These are phyloP conservation scores for Podaxis sp. DNA, from an alignment of 768 basidiomycete genomes.

Conservation along the genomic window DNA sequence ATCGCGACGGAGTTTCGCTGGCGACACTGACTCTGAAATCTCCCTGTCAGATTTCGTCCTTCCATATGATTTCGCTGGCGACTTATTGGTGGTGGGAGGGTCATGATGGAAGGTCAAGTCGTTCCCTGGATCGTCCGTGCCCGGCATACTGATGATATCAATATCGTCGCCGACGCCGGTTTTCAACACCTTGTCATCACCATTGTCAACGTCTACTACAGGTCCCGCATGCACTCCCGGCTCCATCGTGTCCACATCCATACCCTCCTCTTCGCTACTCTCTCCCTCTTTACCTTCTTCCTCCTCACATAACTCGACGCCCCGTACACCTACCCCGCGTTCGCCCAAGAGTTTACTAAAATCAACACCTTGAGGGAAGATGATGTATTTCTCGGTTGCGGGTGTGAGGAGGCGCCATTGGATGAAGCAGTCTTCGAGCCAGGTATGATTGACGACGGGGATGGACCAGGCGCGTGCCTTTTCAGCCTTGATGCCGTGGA, in stretches of 20 bases:
- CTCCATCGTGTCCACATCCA: conserved; percentile 1
- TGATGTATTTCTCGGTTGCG: conserved; percentile 64
- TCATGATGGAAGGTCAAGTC: neutral
- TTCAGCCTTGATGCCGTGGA: conserved; percentile 58
- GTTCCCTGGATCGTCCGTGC: neutral
- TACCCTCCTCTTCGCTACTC: conserved; percentile 12
- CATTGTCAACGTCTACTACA: neutral
- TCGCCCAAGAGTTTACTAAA: conserved; percentile 50
- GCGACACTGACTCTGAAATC: conserved; percentile 4
- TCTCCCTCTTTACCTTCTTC: conserved; percentile 23
- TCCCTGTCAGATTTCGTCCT: conserved; percentile 14
- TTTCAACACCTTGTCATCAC: neutral
- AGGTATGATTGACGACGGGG: conserved; percentile 84
- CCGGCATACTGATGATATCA: conserved; percentile 13
- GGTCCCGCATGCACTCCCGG: neutral
- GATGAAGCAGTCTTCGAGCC: conserved; percentile 89
- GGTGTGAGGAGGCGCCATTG: conserved; percentile 74
- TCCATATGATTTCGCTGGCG: neutral
- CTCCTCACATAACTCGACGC: conserved; percentile 25
- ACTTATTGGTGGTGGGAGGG: neutral
- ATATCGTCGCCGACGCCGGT: conserved; percentile 1
- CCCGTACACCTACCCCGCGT: conserved; percentile 35
- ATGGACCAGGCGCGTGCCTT: conserved; percentile 82
- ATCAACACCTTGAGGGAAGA: conserved; percentile 68
- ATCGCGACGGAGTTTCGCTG: neutral